Percentiles rank a stretch among this genome's conserved stretches.
Conservation (phyloP, 345 rosid species). For the Gossypium sturtianum region DNA sequence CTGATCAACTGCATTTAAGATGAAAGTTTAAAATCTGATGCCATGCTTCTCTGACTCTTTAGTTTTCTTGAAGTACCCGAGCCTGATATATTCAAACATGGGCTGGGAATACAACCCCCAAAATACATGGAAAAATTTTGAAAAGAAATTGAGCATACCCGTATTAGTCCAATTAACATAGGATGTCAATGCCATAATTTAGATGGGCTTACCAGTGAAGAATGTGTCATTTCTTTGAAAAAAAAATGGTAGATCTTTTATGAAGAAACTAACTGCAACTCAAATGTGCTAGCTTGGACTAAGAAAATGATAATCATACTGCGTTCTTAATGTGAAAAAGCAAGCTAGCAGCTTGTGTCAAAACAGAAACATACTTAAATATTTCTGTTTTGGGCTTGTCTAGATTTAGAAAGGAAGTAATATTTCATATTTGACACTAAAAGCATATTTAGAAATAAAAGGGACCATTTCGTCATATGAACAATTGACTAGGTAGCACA, state of each 20-base stretch:
- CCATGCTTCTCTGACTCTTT: background rate
- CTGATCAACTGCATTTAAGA: background rate
- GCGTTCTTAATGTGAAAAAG: background rate
- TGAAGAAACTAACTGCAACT: background rate
- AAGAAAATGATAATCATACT: background rate
- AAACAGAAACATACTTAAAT: background rate
- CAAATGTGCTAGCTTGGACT: background rate
- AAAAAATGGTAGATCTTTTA: background rate
- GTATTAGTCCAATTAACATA: background rate
- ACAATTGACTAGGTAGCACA: background rate
- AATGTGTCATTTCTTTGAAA: background rate
- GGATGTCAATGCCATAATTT: background rate
- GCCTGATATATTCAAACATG: background rate
- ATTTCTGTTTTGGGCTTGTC: background rate
- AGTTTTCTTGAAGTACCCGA: background rate
- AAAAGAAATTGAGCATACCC: background rate
- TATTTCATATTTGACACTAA: background rate
- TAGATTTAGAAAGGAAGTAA: slow-evolving; percentile 8
- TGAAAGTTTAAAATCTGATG: background rate
- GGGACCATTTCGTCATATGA: background rate
- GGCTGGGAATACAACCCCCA: background rate
- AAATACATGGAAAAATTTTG: background rate
- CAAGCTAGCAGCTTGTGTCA: background rate
- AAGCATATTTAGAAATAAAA: background rate
- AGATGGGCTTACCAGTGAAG: background rate